Base-by-base conservation (phyloP, 495 filamentous ascomycete genomes). In the Cetradonia linearis region DNA sequence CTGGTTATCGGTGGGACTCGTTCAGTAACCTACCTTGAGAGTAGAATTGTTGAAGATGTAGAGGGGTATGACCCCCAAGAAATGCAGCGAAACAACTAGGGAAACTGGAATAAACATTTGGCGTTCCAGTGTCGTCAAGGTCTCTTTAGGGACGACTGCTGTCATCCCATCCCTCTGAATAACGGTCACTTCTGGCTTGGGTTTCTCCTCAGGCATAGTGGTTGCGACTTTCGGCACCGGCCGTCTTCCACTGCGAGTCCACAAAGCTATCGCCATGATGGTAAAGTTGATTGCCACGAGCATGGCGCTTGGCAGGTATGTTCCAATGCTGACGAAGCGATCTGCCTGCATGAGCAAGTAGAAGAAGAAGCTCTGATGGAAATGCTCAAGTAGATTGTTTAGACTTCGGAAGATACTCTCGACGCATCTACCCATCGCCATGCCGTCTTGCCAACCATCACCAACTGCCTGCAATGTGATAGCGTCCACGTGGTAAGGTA, bases 341-440 rank as follows among this genome's bases (percentile, higher is more conserved):
- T 93, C 86, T 20, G 83, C 78, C 57, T 89, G 85, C 81, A 98
- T 90, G 20, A 98, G 81, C 28, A 98, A 75, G 71, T 98, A 98
- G 74, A 98, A 97, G 78, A 98, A 98, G 78, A 97, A 98, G 68
- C 89, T 95, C 76, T 98, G 93, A 68, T 98, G 93, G 62, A 98
- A 81, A 70, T 97, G 91, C 73, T 98, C 93, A 18, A 98, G 79
- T 56, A 98, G 73, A 69, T 98, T 98, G 73, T 98, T 98, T 70
- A 98, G 74, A 66, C 88, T 94, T 59, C 93, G 79, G 67, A 91
- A 94, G 10, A 91, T 77, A 69, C 89, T 87, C 72, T 98, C 93
- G 2, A 97, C 78, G 0, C 90, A 86, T 37, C 92, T 79, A 10
- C 94, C 93, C 65, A 98, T 78, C 25, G 85, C 86, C 88, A 96